Evolutionary conservation across 345 rosid species (phyloP).

Genomic region (Salix udensis): DNA sequence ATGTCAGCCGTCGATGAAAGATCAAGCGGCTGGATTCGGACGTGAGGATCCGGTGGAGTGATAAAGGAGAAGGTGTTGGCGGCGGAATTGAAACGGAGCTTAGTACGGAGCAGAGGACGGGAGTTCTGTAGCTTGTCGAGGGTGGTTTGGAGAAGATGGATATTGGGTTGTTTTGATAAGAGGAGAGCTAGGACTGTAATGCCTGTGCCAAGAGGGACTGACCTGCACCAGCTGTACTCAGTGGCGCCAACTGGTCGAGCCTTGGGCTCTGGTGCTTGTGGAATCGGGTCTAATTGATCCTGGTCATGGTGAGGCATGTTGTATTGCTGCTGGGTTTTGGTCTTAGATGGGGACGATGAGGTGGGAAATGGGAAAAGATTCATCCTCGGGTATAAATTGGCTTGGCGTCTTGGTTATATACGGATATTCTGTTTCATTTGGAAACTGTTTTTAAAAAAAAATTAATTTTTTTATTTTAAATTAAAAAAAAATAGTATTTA

Average conservation of each 20-base stretch:
- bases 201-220: conserved; percentile 79
- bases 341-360: background rate
- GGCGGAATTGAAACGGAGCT: conserved; percentile 47
- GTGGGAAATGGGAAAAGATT: background rate
- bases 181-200: conserved; percentile 69
- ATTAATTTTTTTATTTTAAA: too few relatives aligned
- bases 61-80: conserved; percentile 52
- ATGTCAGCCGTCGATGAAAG: conserved; percentile 50
- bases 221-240: conserved; percentile 88
- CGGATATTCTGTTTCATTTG: too few relatives aligned
- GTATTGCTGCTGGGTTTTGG: background rate
- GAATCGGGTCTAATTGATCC: conserved; percentile 13
- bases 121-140: conserved; percentile 53
- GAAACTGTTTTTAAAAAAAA: too few relatives aligned
- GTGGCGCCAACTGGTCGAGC: conserved; percentile 60
- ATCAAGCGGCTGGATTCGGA: conserved; percentile 46
- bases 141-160: conserved; percentile 42
- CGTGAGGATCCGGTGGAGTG: conserved; percentile 38
- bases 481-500: too few relatives aligned
- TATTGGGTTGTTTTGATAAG: conserved; percentile 39
- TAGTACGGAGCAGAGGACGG: conserved; percentile 76
- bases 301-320: conserved; percentile 14
- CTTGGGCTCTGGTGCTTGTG: conserved; percentile 23
- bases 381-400: too few relatives aligned
- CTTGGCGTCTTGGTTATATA: too few relatives aligned